Percentiles rank a stretch among this genome's conserved stretches.
Conservation (phyloP, 805 yeast species). For the Sugiyamaella qingdaonensis region DNA sequence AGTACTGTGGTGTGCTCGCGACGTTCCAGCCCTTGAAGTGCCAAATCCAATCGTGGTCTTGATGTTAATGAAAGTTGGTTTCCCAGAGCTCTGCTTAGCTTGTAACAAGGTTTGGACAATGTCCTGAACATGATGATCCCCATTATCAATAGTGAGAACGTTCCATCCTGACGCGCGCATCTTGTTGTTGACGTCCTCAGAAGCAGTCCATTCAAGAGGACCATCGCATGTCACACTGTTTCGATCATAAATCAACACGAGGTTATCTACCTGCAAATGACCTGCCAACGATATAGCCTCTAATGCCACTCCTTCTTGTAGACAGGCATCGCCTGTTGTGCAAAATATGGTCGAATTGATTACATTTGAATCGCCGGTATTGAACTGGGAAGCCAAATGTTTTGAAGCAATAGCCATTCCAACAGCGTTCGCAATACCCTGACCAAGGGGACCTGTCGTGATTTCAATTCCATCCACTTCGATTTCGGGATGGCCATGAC, state of each 20-base stretch:
- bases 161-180: slow-evolving; percentile 37
- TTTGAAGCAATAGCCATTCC: slow-evolving; percentile 40
- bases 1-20: slow-evolving; percentile 38
- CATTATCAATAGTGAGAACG: slow-evolving; percentile 35
- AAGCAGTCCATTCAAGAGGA: slow-evolving; percentile 32
- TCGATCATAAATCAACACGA: slow-evolving; percentile 37
- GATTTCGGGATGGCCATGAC: slow-evolving; percentile 42
- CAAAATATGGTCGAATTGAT: slow-evolving; percentile 33
- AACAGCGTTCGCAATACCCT: slow-evolving; percentile 41
- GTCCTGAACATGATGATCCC: slow-evolving; percentile 31
- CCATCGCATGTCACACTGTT: slow-evolving; percentile 41
- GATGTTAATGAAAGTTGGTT: slow-evolving; percentile 37
- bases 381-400: slow-evolving; percentile 35
- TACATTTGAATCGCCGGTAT: slow-evolving; percentile 33
- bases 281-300: slow-evolving; percentile 41
- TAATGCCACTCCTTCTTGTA: slow-evolving; percentile 40
- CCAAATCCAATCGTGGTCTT: slow-evolving; percentile 37
- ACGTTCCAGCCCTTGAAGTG: slow-evolving; percentile 31
- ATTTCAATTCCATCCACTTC: slow-evolving; percentile 37
- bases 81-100: slow-evolving; percentile 30
- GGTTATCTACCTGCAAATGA: slow-evolving; percentile 36
- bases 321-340: slow-evolving; percentile 40
- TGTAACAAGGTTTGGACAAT: slow-evolving; percentile 35
- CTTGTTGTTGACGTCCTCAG: slow-evolving; percentile 36
- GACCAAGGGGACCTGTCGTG: slow-evolving; percentile 42